phyloP scores from a whole-genome alignment of 139 green algal species.

The Micractinium conductrix region DNA sequence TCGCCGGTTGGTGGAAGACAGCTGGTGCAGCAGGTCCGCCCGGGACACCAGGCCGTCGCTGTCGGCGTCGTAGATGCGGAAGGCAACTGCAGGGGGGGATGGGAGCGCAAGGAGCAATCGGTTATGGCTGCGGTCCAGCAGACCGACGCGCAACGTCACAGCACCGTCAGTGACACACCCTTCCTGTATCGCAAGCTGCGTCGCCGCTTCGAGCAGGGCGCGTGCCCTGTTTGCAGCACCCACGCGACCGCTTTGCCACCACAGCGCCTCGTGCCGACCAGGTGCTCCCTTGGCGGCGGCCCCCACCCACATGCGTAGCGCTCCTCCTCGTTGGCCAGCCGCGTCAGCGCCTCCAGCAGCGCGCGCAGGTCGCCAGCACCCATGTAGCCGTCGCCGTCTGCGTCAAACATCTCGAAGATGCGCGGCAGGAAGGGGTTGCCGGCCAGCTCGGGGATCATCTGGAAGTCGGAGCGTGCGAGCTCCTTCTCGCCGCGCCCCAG shows the following conservation, averaged over 20 bases:
- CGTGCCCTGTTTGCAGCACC: too few relatives aligned
- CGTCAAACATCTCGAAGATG: slow-evolving; percentile 56
- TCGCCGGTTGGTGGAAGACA: slow-evolving; percentile 38
- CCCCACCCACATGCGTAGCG: slow-evolving; percentile 27
- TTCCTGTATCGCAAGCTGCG: not conserved
- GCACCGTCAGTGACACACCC: not conserved
- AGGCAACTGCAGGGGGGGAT: slow-evolving; percentile 33
- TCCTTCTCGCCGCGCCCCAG: slow-evolving; percentile 44
- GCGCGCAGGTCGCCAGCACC: slow-evolving; percentile 18
- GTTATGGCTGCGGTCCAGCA: not conserved
- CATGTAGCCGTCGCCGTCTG: slow-evolving; percentile 46
- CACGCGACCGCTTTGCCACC: too few relatives aligned
- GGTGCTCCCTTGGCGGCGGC: too few relatives aligned
- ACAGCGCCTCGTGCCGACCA: too few relatives aligned
- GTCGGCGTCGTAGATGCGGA: slow-evolving; percentile 53
- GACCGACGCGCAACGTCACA: not conserved
- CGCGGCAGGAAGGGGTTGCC: slow-evolving; percentile 54
- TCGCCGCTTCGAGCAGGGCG: too few relatives aligned
- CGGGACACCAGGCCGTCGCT: slow-evolving; percentile 45
- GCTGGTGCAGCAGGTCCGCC: slow-evolving; percentile 42
- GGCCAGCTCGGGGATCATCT: slow-evolving; percentile 49
- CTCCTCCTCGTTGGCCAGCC: slow-evolving; percentile 31
- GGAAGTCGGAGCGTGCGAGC: slow-evolving; percentile 44
- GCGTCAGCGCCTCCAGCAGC: slow-evolving; percentile 37
- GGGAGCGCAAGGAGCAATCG: too few relatives aligned